These are phyloP conservation scores for Pythium vanterpoolii DNA, from an alignment of 352 stramenopile genomes.

Conservation along the genomic window DNA sequence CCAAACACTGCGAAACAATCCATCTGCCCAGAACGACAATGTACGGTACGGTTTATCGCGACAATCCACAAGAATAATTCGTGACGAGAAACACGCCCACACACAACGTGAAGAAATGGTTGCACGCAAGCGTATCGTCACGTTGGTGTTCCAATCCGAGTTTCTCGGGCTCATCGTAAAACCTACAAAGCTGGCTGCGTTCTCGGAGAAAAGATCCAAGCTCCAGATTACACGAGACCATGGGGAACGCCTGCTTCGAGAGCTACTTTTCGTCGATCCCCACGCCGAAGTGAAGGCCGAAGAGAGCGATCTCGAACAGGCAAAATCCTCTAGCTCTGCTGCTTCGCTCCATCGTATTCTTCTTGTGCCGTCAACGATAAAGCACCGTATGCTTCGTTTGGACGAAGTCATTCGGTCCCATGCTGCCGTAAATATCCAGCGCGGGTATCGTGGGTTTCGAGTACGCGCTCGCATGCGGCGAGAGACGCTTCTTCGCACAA, in stretches of 20 bases:
- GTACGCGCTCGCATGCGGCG: constrained; percentile 48
- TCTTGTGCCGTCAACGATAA: constrained; percentile 44
- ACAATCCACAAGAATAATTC: background rate
- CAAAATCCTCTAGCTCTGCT: background rate
- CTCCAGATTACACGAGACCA: constrained; percentile 29
- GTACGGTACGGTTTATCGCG: background rate
- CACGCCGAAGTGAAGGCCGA: background rate
- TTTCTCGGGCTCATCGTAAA: constrained; percentile 43
- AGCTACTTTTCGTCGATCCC: constrained; percentile 44
- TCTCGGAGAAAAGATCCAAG: constrained; percentile 27
- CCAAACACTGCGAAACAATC: background rate
- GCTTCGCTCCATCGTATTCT: constrained; percentile 28
- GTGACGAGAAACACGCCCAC: background rate
- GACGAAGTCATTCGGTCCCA: constrained; percentile 20
- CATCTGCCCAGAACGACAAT: too few relatives aligned
- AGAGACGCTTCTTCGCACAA: constrained; percentile 35
- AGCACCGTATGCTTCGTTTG: constrained; percentile 31
- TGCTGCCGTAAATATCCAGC: constrained; percentile 43
- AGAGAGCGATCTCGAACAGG: background rate
- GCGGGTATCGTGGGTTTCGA: constrained; percentile 51
- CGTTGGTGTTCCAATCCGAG: constrained; percentile 41
- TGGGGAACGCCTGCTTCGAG: constrained; percentile 43
- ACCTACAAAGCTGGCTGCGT: constrained; percentile 29
- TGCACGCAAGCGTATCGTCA: constrained; percentile 16
- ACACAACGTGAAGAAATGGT: background rate